Conservation (phyloP, 2,329 filamentous ascomycete genomes). For the Aspergillus sp. region DNA sequence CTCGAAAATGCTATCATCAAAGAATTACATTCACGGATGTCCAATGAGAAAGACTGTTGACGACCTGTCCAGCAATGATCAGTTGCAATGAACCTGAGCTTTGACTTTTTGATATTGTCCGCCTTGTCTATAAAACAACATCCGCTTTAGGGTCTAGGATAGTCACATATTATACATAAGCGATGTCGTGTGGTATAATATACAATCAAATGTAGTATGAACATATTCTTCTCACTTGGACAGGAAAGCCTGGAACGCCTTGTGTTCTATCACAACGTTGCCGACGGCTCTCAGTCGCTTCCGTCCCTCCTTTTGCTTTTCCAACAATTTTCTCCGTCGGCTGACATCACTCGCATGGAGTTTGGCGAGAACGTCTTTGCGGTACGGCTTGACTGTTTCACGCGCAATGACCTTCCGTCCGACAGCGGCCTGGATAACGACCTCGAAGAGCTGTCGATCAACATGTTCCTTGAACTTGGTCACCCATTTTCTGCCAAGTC, state of each 20-base stretch:
- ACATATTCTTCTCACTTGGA: constrained; percentile 58
- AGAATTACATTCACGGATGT: neutral
- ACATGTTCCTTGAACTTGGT: constrained; percentile 96
- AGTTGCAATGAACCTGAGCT: no score
- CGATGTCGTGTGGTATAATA: neutral
- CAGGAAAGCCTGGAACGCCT: constrained; percentile 91
- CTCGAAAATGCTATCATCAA: neutral
- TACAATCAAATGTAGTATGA: neutral
- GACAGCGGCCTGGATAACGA: constrained; percentile 87
- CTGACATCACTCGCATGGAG: constrained; percentile 87
- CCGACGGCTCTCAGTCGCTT: constrained; percentile 76
- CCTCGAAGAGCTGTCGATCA: constrained; percentile 93
- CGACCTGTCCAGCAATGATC: no score
- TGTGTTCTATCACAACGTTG: constrained; percentile 94
- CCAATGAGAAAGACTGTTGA: no score
- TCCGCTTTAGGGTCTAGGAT: no score
- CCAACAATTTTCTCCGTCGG: constrained; percentile 78
- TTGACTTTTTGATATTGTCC: no score
- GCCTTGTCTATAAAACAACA: no score
- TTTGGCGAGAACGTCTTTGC: constrained; percentile 92
- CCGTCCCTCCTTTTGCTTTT: constrained; percentile 94
- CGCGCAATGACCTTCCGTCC: constrained; percentile 81
- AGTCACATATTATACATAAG: neutral
- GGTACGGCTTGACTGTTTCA: constrained; percentile 93
- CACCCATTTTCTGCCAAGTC: constrained; percentile 83